Evolutionary conservation across 2,329 filamentous ascomycete genomes (phyloP).

Genomic region (Pseudogymnoascus sp.): DNA sequence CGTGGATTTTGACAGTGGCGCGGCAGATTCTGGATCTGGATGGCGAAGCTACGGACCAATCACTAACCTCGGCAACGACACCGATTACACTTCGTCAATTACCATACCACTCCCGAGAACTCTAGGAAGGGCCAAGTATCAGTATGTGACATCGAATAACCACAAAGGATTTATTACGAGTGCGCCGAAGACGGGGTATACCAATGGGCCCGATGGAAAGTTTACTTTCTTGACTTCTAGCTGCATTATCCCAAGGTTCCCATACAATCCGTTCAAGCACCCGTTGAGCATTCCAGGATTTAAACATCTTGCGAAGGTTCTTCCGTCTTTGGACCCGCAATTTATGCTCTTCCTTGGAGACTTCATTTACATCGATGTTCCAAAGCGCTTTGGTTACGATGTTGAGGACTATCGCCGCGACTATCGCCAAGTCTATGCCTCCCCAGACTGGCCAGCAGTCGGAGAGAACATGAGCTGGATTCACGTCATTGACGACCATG

Average conservation of each 20-base stretch:
- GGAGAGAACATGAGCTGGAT: conserved; percentile 87
- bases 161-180: conserved; percentile 75
- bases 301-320: conserved; percentile 62
- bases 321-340: conserved; percentile 65
- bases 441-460: conserved; percentile 77
- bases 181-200: conserved; percentile 61
- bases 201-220: conserved; percentile 52
- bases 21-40: conserved; percentile 48
- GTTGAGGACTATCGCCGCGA: conserved; percentile 76
- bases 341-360: conserved; percentile 79
- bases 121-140: conserved; percentile 62
- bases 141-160: conserved; percentile 81
- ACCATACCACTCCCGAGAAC: conserved; percentile 55
- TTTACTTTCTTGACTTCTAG: conserved; percentile 91
- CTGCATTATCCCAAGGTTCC: conserved; percentile 85
- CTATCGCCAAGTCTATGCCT: conserved; percentile 92
- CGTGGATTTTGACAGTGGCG: conserved; percentile 42
- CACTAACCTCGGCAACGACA: conserved; percentile 59
- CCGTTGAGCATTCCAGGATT: conserved; percentile 76
- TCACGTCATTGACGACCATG: conserved; percentile 92
- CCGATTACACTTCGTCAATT: conserved; percentile 73
- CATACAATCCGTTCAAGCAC: conserved; percentile 78
- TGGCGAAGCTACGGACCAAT: conserved; percentile 64
- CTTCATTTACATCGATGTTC: conserved; percentile 88
- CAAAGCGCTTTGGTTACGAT: conserved; percentile 64